Base-by-base conservation (phyloP, 192 early-diverging fungal species). In the Podila minutissima region DNA sequence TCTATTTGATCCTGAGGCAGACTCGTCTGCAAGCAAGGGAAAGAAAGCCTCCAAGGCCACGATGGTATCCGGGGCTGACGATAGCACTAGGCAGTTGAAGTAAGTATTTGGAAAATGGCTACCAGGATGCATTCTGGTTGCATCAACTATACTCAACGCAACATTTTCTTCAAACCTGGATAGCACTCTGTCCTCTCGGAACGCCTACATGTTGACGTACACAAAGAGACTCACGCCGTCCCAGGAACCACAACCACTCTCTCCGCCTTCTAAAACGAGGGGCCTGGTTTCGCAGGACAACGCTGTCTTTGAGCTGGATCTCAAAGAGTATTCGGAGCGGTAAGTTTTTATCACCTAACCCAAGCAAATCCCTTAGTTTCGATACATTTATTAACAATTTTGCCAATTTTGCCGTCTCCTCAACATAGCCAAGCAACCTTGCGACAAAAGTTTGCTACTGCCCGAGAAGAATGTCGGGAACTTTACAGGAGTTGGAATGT, bases 191-290 rank as follows among this genome's bases (percentile, higher is more conserved):
- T 83, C 83, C 12, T 84, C 83, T 29, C 60, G 74, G 17, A 84
- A 84, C 38, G 83, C 83, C 1, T 84, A 84, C 59, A 82, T 83
- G 74, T 51, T 84, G 22, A 67, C 82, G 0, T 84, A 84, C 15
- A 71, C 74, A 38, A 58, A 28, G 65, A 17, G 29, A 19, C 3
- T 22, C 61, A 11, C 20, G 35, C n/a, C 31, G 33, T 12, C 26
- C 22, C 6, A 1, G 48, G 20, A 61, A 24, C 7, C 20, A 26
- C n/a, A 24, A 17, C 50, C 61, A 0, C 35, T 24, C 20, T 31
- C 32, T 17, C 75, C 75, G 9, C 75, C 70, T 10, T 28, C 24
- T 1, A 53, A 51, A 8, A 64, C 51, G 5, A 63, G 72, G 28
- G 37, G 51, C 35, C 12, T 71, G 37, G 77, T 73, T 9, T 8